Base-by-base conservation (phyloP, 2,329 filamentous ascomycete species). In the Aspergillus caelatus region DNA sequence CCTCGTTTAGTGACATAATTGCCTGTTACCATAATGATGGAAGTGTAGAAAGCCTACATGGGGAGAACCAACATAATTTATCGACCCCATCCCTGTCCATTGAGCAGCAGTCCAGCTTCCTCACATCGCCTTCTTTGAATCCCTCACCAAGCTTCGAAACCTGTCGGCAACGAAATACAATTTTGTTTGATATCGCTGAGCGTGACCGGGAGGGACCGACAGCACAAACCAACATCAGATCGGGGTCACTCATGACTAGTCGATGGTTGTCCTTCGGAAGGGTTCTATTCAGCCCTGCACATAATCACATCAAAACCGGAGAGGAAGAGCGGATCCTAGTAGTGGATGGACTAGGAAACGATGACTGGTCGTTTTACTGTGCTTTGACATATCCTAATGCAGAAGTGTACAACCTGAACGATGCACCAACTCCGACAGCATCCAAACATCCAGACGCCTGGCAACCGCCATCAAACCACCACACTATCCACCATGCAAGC, bases 1-100 rank as follows among this genome's bases (percentile, higher is more conserved):
- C 83, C 26, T 86, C 85, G 2, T 78, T 86, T 45, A 83, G 81
- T 50, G 84, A 87, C 26, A 80, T 86, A 48, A 77, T 85, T 45
- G 81, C 81, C 46, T 81, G 80, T n/a, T 84, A 86, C 67, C 81
- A 79, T 32, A 80, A 74, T 43, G 67, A 68, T 46, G 54, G 52
- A 10, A 68, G 69, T 43, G 70, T 70, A 16, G 69, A 69, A 19
- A 72, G 67, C 43, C 60, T 59, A n/a, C 67, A 66, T 39, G 68
- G 68, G 11, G 65, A 63, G 7, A 65, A 71, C n/a, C 65, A 65
- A 11, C 64, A 68, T 4, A 69, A 66, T 30, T 60, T 64, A 28
- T 67, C 71, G 12, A 67, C 72, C 9, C 61, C 63, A 5, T 64
- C 65, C 3, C 67, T 67, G 14, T 64, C 68, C 7, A 66, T 68